Percentiles rank a stretch among this genome's conserved stretches.
Evolutionary conservation across 2,329 filamentous ascomycete species (phyloP).

Genomic region (Paecilomyces dactylethromorphus): DNA sequence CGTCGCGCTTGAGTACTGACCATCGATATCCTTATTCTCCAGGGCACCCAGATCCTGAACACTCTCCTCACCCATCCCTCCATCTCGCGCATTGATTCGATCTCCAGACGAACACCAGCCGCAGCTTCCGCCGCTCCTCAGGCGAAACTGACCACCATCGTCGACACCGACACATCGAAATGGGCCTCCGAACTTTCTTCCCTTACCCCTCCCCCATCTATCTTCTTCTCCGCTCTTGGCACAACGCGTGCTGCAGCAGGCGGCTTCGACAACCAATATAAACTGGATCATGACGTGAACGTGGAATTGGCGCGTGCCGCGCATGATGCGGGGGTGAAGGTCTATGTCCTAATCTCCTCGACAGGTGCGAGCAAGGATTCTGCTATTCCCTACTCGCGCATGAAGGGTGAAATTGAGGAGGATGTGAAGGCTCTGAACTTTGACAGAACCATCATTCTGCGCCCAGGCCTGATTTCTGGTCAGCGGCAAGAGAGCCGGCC

Average conservation of each 20-base stretch:
- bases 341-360: constrained; percentile 70
- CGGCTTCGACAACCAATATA: constrained; percentile 70
- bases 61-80: constrained; percentile 36
- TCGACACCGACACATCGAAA: constrained; percentile 59
- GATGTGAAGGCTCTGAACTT: constrained; percentile 65
- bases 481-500: constrained; percentile 56
- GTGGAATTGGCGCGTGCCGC: constrained; percentile 69
- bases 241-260: constrained; percentile 74
- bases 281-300: constrained; percentile 84
- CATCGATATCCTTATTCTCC: constrained; percentile 22
- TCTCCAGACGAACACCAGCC: constrained; percentile 39
- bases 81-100: constrained; percentile 36
- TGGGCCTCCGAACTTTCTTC: constrained; percentile 60
- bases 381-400: constrained; percentile 52
- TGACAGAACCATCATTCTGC: constrained; percentile 66
- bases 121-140: constrained; percentile 42
- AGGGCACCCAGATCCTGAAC: constrained; percentile 69
- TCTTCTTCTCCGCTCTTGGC: constrained; percentile 72
- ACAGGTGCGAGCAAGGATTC: constrained; percentile 46
- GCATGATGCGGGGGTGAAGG: constrained; percentile 62
- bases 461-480: constrained; percentile 72
- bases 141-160: constrained; percentile 58
- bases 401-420: constrained; percentile 88
- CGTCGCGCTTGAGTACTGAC: not conserved
- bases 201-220: constrained; percentile 49